These are phyloP conservation scores for Plasmodium gonderi DNA, from an alignment of 169 alveolate genomes.

Conservation along the genomic window DNA sequence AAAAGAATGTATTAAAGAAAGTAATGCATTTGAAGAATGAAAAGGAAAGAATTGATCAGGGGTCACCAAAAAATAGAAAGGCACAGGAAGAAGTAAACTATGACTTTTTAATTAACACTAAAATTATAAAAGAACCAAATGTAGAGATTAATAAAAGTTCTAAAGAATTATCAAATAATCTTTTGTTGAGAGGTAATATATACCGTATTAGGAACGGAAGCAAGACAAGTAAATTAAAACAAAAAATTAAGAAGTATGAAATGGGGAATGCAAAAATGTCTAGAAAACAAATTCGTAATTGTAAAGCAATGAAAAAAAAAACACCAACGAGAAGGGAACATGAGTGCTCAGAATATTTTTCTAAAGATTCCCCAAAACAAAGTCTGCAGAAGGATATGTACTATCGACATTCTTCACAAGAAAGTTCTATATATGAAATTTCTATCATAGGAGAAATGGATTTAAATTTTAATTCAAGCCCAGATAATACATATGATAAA, in stretches of 20 bases:
- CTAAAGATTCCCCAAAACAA: neutral
- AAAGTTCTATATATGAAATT: slow-evolving; percentile 35
- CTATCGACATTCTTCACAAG: neutral
- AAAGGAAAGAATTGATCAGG: neutral
- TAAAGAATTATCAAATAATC: neutral
- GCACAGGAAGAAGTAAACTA: neutral
- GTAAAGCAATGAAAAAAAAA: neutral
- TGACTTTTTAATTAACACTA: slow-evolving; percentile 36
- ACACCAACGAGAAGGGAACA: neutral
- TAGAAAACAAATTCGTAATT: neutral
- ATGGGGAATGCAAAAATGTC: neutral
- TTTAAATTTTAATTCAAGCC: slow-evolving; percentile 16
- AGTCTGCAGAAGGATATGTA: neutral
- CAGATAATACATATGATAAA: neutral
- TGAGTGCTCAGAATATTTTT: neutral
- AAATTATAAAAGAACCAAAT: slow-evolving; percentile 3
- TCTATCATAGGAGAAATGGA: slow-evolving; percentile 40
- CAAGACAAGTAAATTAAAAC: neutral
- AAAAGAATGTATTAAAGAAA: neutral
- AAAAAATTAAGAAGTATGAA: slow-evolving; percentile 7
- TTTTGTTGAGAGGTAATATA: slow-evolving; percentile 34
- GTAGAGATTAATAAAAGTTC: neutral
- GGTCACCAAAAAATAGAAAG: neutral
- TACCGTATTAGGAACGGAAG: neutral
- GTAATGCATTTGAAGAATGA: neutral